These are phyloP conservation scores for Trichomonas vaginalis DNA, from an alignment of 208 protist species.

Conservation along the genomic window DNA sequence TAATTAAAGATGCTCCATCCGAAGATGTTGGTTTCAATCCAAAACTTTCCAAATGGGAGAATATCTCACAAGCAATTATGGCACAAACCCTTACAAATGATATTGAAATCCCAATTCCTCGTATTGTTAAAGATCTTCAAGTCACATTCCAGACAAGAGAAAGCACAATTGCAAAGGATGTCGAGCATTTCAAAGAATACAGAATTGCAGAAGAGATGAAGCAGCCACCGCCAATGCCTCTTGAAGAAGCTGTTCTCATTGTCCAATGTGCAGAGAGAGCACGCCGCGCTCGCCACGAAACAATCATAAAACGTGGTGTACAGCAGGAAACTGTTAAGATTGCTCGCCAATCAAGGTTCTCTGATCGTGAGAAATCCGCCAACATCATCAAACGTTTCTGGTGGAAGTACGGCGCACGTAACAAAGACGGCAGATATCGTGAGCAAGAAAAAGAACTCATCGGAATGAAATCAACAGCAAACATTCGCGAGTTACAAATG, in stretches of 20 bases:
- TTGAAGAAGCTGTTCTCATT: not conserved
- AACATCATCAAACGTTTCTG: not conserved
- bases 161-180: not conserved
- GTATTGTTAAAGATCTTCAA: slow-evolving; percentile 17
- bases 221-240: not conserved
- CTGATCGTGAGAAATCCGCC: not conserved
- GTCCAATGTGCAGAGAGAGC: slow-evolving; percentile 15
- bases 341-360: not conserved
- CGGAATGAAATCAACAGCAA: not conserved
- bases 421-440: not conserved
- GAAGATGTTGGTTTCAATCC: not conserved
- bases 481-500: not conserved
- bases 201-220: not conserved
- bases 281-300: not conserved
- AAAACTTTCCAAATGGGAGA: not conserved
- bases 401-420: not conserved
- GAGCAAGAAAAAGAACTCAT: not conserved
- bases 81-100: not conserved
- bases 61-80: not conserved
- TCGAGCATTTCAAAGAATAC: not conserved
- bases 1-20: not conserved
- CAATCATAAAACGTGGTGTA: not conserved
- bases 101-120: slow-evolving; percentile 8
- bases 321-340: not conserved
- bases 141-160: not conserved